These are phyloP conservation scores for Rusavskia elegans DNA, from an alignment of 495 filamentous ascomycete genomes.

Conservation along the genomic window DNA sequence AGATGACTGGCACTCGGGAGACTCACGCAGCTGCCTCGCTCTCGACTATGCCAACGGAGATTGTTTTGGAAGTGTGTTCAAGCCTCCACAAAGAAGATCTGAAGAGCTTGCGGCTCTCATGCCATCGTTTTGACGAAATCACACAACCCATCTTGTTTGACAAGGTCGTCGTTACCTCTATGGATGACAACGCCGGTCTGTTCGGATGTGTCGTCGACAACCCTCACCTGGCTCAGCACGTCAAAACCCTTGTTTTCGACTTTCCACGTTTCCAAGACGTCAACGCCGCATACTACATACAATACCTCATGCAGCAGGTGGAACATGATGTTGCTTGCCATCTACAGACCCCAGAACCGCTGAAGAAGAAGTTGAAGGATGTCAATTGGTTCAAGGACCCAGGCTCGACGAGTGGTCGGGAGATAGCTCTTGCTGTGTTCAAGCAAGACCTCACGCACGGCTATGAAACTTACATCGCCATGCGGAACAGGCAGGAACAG, in stretches of 20 bases:
- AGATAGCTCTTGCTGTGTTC: neutral
- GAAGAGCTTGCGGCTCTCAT: neutral
- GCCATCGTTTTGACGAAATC: neutral
- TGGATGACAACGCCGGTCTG: neutral
- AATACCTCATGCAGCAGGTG: neutral
- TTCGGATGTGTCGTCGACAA: neutral
- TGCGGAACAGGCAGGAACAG: no score
- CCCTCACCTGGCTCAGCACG: neutral
- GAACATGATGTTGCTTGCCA: neutral
- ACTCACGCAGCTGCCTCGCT: neutral
- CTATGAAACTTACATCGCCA: no score
- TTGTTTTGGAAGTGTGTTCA: neutral
- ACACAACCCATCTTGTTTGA: neutral
- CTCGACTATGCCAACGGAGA: neutral
- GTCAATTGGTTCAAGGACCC: neutral
- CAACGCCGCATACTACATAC: neutral
- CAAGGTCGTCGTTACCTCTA: neutral
- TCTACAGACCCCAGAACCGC: neutral
- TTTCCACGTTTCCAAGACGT: neutral
- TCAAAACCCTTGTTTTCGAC: neutral
- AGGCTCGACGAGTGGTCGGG: neutral
- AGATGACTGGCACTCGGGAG: neutral
- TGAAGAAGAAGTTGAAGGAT: neutral
- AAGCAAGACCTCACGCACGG: neutral
- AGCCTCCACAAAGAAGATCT: neutral